phyloP scores from a whole-genome alignment of 1,284 basidiomycete genomes.

The Puccinia horiana region DNA sequence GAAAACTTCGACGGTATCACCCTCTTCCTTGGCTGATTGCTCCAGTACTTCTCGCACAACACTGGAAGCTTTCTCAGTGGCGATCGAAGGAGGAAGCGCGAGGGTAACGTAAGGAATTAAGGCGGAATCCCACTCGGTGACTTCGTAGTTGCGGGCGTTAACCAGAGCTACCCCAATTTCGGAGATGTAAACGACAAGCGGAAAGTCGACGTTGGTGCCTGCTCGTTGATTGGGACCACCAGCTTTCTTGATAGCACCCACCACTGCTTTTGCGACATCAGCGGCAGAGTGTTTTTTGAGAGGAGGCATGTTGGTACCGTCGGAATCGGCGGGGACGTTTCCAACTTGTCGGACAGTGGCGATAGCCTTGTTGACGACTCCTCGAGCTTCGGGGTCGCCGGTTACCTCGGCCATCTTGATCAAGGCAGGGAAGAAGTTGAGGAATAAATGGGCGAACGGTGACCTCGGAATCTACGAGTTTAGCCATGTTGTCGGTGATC shows the following conservation, averaged over 20 bases:
- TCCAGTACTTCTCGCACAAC: constrained; percentile 83
- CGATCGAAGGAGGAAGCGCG: constrained; percentile 62
- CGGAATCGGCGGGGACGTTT: constrained; percentile 73
- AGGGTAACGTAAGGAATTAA: constrained; percentile 77
- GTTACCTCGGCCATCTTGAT: constrained; percentile 89
- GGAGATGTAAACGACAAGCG: constrained; percentile 72
- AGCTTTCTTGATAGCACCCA: constrained; percentile 79
- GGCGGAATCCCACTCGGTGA: constrained; percentile 76
- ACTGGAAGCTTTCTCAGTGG: constrained; percentile 68
- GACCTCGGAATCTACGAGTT: constrained; percentile 91
- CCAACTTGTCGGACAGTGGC: constrained; percentile 89
- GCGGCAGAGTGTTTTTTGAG: constrained; percentile 73
- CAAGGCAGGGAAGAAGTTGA: constrained; percentile 86
- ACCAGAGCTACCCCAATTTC: constrained; percentile 79
- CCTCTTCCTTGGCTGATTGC: constrained; percentile 77
- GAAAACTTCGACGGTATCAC: constrained; percentile 69
- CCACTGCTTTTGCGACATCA: constrained; percentile 69
- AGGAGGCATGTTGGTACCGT: constrained; percentile 85
- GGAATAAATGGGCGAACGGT: constrained; percentile 95
- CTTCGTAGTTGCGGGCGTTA: constrained; percentile 87
- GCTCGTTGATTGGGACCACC: constrained; percentile 62
- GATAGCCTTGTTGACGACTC: constrained; percentile 83
- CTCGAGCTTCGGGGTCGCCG: constrained; percentile 92
- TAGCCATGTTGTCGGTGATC: constrained; percentile 97
- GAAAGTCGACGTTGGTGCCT: constrained; percentile 58